Evolutionary conservation across 169 alveolate genomes (phyloP), one percentile per base, ranked within the genome.

Genomic region (Plasmodium inui): DNA sequence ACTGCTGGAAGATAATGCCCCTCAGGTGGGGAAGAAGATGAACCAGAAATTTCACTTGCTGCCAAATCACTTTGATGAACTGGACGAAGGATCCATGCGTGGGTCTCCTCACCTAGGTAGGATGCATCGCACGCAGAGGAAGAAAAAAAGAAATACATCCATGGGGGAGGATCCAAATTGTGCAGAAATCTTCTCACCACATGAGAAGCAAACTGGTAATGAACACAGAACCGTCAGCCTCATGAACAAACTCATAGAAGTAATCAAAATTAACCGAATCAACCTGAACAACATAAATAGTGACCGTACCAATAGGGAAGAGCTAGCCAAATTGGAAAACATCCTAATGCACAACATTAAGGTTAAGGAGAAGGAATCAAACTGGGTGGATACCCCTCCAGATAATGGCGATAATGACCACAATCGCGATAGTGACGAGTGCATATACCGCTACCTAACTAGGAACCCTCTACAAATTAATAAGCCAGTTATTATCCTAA

Each of bases 401-500:
- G 72, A 88, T 10, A 55, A 34, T 26, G 32, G 32, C 10, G 94
- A 88, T 10, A 55, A 34, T 26, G 32, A 50, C 10, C n/a, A n/a
- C n/a, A n/a, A n/a, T n/a, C n/a, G n/a, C n/a, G n/a, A n/a, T 10
- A 55, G 30, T 26, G 32, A 50, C 10, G 94, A 88, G 26, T 53
- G 41, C 46, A 88, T 80, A 19, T 88, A 88, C 82, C n/a, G 94
- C 1, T 88, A 88, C 57, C 53, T 88, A 88, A 88, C 76, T 0
- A 26, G 71, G 32, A 88, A 88, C 55, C 94, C 94, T 0, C 57
- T 88, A 39, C 94, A 88, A 88, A 79, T 88, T 57, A 88, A 88
- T 44, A 88, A 88, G 72, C 32, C 94, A 1, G 73, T 91, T 12
- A 92, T 96, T 10, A 89, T 96, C n/a, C 82, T 96, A 10, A 96